Base-by-base conservation (phyloP, 2,329 filamentous ascomycete genomes). In the Pseudogymnoascus pannorum region DNA sequence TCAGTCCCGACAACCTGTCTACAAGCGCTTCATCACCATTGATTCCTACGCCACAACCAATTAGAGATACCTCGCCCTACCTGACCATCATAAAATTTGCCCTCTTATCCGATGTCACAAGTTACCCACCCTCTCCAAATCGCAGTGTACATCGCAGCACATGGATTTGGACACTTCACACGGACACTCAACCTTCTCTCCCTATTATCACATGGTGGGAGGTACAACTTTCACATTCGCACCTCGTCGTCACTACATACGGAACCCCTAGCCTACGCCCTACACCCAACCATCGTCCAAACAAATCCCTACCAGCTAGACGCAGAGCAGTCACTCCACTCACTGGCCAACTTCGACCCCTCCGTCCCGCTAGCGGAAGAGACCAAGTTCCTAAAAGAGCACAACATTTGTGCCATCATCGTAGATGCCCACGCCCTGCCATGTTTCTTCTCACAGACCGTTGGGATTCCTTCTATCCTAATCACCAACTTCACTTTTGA, bases 101-200 rank as follows among this genome's bases (percentile, higher is more conserved):
- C 64, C 33, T 58, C 57, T 59, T 66, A 29, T 38, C 12, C 35
- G 60, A 61, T 36, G 48, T 18, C 48, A 31, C 48, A 31, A 8
- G n/a, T 20, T 20, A 0, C n/a, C 54, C 60, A 62, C 58, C 62
- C 63, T 64, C 60, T 64, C 58, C 65, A 64, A 54, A 63, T 63
- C 57, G 59, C 59, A 57, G 61, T 64, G 14, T 61, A 62, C 18
- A 59, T 63, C 26, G 60, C 60, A 8, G 57, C 58, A 31, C 54
- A 61, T 60, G 62, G 51, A 40, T 62, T 57, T 20, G 59, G 60
- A 12, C 59, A 63, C 26, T 26, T 75, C 72, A 57, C 72, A 60
- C 18, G 76, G 75, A 71, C 77, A 76, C 20, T 69, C 71, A 24
- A 70, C 68, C 63, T 78, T 74, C 14, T 68, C 66, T 5, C 72